Conservation (phyloP, 2,329 filamentous ascomycete genomes). For the Alternaria arborescens region DNA sequence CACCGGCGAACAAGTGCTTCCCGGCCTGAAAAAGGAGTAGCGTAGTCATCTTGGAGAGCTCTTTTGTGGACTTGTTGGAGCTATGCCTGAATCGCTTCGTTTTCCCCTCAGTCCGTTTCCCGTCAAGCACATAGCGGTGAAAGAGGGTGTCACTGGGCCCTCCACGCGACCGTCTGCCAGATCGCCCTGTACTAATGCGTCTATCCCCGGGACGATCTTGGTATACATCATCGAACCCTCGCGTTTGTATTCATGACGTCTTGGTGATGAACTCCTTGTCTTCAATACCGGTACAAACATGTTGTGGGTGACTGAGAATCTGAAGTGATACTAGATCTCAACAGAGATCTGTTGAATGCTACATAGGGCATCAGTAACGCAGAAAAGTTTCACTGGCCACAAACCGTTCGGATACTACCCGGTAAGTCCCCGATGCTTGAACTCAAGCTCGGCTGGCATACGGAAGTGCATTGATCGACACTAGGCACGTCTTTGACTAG, state of each 20-base stretch:
- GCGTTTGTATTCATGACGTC: not conserved
- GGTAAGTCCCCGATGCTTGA: slow-evolving; percentile 15
- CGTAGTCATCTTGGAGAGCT: slow-evolving; percentile 4
- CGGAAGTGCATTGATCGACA: slow-evolving; percentile 16
- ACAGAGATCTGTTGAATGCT: not conserved
- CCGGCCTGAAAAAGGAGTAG: not conserved
- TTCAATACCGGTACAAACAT: not conserved
- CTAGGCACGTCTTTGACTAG: slow-evolving; percentile 7
- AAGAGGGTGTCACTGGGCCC: not conserved
- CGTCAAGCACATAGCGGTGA: slow-evolving; percentile 12
- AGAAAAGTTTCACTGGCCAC: not conserved
- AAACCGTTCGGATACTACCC: slow-evolving; percentile 20
- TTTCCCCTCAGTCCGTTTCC: slow-evolving; percentile 27
- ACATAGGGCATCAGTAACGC: not conserved
- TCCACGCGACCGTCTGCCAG: not conserved
- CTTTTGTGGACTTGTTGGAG: slow-evolving; percentile 6
- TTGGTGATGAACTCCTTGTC: not conserved
- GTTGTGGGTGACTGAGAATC: not conserved
- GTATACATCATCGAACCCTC: slow-evolving; percentile 1
- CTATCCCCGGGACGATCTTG: not conserved
- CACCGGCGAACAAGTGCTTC: not conserved
- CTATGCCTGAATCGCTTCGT: slow-evolving; percentile 22
- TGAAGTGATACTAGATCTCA: not conserved
- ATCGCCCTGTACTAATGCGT: slow-evolving; percentile 3
- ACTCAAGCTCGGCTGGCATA: slow-evolving; percentile 4